Evolutionary conservation across 2,329 filamentous ascomycete species (phyloP).

Genomic region (Thielaviopsis populi): DNA sequence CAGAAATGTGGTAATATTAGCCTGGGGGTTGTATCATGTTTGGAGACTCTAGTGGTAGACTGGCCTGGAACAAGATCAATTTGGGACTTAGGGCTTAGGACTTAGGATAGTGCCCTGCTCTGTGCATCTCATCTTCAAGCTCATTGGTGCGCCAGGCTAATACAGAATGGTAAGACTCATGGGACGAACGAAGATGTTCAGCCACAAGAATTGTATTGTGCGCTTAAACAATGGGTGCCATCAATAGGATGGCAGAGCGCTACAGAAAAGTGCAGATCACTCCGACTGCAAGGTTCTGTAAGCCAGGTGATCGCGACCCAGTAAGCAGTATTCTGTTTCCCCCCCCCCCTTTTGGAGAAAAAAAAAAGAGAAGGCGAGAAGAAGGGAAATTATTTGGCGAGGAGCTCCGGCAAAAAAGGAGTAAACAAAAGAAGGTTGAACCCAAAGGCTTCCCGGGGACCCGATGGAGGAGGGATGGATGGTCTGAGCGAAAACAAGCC

Average conservation of each 20-base stretch:
- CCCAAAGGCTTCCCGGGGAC: too few relatives aligned
- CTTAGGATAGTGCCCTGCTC: background rate
- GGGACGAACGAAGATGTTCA: background rate
- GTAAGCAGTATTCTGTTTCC: background rate
- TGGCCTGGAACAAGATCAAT: background rate
- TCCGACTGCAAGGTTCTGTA: too few relatives aligned
- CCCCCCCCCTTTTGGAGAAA: background rate
- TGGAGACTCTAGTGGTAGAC: background rate
- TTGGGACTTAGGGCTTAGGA: too few relatives aligned
- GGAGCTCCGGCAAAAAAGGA: background rate
- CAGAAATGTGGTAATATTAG: background rate
- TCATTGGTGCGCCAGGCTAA: background rate
- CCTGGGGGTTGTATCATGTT: background rate
- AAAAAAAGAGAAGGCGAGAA: background rate
- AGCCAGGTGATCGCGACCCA: background rate
- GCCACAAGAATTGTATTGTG: background rate
- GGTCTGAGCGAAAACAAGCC: too few relatives aligned
- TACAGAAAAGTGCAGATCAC: background rate
- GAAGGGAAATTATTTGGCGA: background rate
- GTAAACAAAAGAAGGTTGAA: background rate
- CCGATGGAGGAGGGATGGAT: too few relatives aligned
- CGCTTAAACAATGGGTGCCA: background rate
- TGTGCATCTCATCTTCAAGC: background rate
- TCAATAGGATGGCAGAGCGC: background rate
- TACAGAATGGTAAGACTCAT: background rate